These are phyloP conservation scores for Taiozyma onychis DNA, from an alignment of 1,139 yeast species.

Conservation along the genomic window DNA sequence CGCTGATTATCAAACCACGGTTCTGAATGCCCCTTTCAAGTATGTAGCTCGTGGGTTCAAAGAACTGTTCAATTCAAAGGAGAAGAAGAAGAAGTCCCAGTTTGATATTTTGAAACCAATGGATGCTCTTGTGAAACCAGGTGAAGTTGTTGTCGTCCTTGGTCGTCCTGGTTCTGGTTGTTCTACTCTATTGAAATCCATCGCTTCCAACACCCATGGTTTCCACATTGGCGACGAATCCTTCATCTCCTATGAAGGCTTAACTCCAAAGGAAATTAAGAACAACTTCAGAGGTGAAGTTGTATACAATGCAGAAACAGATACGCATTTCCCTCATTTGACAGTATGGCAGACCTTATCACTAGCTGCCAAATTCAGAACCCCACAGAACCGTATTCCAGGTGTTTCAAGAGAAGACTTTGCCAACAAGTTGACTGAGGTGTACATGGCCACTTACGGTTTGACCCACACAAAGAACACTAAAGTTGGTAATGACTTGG, in stretches of 20 bases:
- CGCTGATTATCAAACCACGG: conserved; percentile 75
- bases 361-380: conserved; percentile 58
- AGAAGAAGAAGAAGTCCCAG: conserved; percentile 24
- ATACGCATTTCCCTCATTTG: conserved; percentile 66
- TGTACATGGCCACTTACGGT: conserved; percentile 71
- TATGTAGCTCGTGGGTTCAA: conserved; percentile 5
- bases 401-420: conserved; percentile 53
- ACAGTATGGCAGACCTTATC: conserved; percentile 67
- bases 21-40: conserved; percentile 43
- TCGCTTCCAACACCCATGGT: conserved; percentile 69
- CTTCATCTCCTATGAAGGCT: conserved; percentile 44
- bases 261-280: conserved; percentile 41
- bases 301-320: conserved; percentile 69
- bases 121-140: conserved; percentile 65
- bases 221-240: conserved; percentile 53
- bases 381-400: conserved; percentile 60
- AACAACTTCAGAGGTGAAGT: conserved; percentile 62
- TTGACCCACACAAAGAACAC: conserved; percentile 63
- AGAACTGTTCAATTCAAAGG: conserved; percentile 23
- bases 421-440: conserved; percentile 60
- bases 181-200: conserved; percentile 67
- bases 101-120: conserved; percentile 57
- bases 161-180: conserved; percentile 90
- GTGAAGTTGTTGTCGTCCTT: conserved; percentile 69
- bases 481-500: conserved; percentile 60